Base-by-base conservation (phyloP, 192 early-diverging fungal species). In the Coemansia interrupta region DNA sequence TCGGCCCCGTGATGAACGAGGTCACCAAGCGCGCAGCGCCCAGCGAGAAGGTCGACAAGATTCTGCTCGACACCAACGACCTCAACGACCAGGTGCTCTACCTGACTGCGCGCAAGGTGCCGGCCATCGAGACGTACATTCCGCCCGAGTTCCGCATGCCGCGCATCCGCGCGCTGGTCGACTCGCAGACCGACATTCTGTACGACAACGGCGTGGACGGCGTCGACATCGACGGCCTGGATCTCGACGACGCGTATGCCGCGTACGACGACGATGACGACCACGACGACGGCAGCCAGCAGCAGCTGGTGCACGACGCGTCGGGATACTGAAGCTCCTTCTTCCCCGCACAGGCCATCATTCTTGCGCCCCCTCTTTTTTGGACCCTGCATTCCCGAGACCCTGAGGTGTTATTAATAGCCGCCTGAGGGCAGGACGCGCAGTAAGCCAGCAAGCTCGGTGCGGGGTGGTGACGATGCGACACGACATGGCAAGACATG, bases 11-110 rank as follows among this genome's bases (percentile, higher is more conserved):
- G 53, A 80, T 98, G 67, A 90, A 90, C 73, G 92, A 92, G 54
- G 92, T 96, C 11, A 88, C 91, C 6, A 80, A 82, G 58, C 78
- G 93, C 20, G 93, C 93, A 10, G 84, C 86, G 42, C 82, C 89
- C 9, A 90, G 89, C 60, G 94, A 98, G 67, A 93, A 93, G 80
- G 83, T 84, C 17, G 96, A 96, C 72, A 84, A 86, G 19, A 76
- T 98, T 47, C 77, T 98, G 61, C 79, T 98, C 11, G 96, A 98
- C 60, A 90, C 83, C 60, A 88, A 69, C 54, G 75, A 61, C 72
- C 84, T 66, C 73, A 88, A 70, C 55, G 77, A 80, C 44, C 72
- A 76, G 61, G 77, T 82, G 9, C 65, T 91, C 68, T 78, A 81
- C 61, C 50, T 85, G 82, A 78, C 87, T 60, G 66, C 82, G 24